Percentiles rank a stretch among this genome's conserved stretches.
Conservation (phyloP, 1,284 basidiomycete species). For the Tremellales sp. region DNA sequence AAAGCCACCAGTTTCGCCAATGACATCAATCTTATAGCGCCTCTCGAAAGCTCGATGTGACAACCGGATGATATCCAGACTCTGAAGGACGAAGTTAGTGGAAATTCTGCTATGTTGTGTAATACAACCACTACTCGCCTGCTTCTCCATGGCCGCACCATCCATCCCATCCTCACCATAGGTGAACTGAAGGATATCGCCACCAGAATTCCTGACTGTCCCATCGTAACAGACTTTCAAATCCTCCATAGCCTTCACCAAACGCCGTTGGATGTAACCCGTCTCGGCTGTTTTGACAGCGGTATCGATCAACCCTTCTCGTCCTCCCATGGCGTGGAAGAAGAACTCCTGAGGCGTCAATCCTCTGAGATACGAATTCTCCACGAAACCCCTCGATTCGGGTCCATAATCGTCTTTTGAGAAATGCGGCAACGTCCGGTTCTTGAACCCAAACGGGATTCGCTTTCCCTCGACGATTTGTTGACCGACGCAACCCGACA, state of each 20-base stretch:
- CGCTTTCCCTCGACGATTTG: slow-evolving; percentile 97
- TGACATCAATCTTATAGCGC: slow-evolving; percentile 89
- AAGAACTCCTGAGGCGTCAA: slow-evolving; percentile 98
- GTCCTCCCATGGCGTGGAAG: slow-evolving; percentile 99
- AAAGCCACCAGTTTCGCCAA: slow-evolving; percentile 66
- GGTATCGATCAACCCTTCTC: slow-evolving; percentile 98
- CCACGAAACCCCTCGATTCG: slow-evolving; percentile 97
- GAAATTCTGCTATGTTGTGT: background rate
- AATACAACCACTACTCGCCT: slow-evolving; percentile 49
- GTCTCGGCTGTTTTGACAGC: slow-evolving; percentile 99
- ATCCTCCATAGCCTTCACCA: slow-evolving; percentile 97
- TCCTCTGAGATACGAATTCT: slow-evolving; percentile 98
- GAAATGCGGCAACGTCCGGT: slow-evolving; percentile 94
- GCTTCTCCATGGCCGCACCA: slow-evolving; percentile 93
- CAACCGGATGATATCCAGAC: slow-evolving; percentile 80
- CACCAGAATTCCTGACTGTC: slow-evolving; percentile 93
- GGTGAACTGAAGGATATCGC: slow-evolving; percentile 92
- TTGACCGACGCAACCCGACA: slow-evolving; percentile 99
- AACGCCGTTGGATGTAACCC: slow-evolving; percentile 95
- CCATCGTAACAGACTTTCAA: slow-evolving; percentile 98
- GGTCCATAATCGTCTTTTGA: slow-evolving; percentile 99
- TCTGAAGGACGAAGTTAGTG: slow-evolving; percentile 38
- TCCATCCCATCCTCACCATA: slow-evolving; percentile 99
- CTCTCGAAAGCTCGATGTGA: slow-evolving; percentile 81
- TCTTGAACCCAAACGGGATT: slow-evolving; percentile 97